phyloP scores from a whole-genome alignment of 139 green algal genomes.

The Chlorella sp. region DNA sequence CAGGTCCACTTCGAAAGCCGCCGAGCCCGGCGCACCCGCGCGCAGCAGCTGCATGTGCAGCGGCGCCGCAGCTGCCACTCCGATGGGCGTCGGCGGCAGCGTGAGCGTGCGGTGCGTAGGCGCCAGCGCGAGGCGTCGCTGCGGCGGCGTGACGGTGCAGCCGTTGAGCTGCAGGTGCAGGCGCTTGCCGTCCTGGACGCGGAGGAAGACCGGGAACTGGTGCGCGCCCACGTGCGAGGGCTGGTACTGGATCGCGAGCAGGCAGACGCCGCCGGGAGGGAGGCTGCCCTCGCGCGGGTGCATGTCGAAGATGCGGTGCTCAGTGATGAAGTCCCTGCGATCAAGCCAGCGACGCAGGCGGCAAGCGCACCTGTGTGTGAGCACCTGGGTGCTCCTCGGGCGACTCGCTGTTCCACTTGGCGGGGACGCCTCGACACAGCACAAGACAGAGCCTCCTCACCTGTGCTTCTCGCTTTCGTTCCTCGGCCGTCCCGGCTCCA shows the following conservation, averaged over 20 bases:
- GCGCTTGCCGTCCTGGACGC: conserved; percentile 51
- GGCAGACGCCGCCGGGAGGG: background rate
- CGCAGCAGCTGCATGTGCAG: conserved; percentile 14
- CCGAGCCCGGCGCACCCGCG: conserved; percentile 6
- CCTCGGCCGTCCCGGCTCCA: conserved; percentile 49
- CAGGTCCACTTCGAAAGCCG: conserved; percentile 17
- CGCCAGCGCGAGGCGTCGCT: conserved; percentile 26
- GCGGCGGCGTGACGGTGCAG: conserved; percentile 22
- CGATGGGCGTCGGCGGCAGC: background rate
- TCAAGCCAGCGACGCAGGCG: too few species aligned
- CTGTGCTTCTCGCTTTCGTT: background rate
- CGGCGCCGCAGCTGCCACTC: background rate
- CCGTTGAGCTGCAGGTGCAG: conserved; percentile 51
- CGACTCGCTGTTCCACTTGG: too few species aligned
- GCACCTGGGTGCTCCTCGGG: too few species aligned
- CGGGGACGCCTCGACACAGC: conserved; percentile 3
- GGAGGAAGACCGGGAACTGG: conserved; percentile 52
- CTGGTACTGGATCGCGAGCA: conserved; percentile 27
- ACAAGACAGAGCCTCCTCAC: background rate
- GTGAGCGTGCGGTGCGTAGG: conserved; percentile 8
- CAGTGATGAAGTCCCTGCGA: conserved; percentile 45
- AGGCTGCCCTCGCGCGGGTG: conserved; percentile 37
- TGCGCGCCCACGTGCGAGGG: conserved; percentile 33
- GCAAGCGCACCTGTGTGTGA: too few species aligned
- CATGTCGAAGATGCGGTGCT: conserved; percentile 55